Evolutionary conservation across 2,329 filamentous ascomycete species (phyloP).

Genomic region (Madurella mycetomatis): DNA sequence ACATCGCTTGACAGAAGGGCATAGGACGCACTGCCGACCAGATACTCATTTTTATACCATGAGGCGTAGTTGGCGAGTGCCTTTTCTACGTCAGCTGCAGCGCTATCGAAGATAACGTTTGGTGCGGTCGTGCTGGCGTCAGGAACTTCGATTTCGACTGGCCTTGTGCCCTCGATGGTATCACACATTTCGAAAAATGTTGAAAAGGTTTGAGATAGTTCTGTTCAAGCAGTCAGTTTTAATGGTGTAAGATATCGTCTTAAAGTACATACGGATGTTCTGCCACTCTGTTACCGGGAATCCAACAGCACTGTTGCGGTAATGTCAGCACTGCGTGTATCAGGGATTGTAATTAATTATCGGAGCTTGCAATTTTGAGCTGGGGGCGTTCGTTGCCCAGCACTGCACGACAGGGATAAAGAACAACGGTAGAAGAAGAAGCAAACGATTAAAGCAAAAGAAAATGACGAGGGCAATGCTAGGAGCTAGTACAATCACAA

Average conservation of each 20-base stretch:
- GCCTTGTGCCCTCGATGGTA: slow-evolving; percentile 32
- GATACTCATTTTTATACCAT: slow-evolving; percentile 44
- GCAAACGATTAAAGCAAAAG: too few species aligned
- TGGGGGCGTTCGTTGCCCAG: too few species aligned
- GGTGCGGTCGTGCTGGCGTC: slow-evolving; percentile 16
- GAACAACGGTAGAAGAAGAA: too few species aligned
- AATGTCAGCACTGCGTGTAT: background rate
- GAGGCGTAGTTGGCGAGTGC: slow-evolving; percentile 51
- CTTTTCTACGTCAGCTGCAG: slow-evolving; percentile 50
- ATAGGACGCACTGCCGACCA: slow-evolving; percentile 44
- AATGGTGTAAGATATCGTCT: background rate
- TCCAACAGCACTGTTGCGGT: slow-evolving; percentile 23
- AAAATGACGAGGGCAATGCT: too few species aligned
- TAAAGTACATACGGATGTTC: slow-evolving; percentile 28
- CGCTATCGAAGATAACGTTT: slow-evolving; percentile 30
- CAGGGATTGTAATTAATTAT: too few species aligned
- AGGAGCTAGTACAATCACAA: too few species aligned
- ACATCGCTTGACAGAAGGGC: background rate
- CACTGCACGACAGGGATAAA: too few species aligned
- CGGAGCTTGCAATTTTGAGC: too few species aligned
- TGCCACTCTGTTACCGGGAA: slow-evolving; percentile 34
- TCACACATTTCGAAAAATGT: slow-evolving; percentile 36
- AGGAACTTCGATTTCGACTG: background rate
- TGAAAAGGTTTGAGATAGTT: background rate
- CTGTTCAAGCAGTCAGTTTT: background rate